Conservation (phyloP, 768 basidiomycete genomes). For the Naganishia friedmannii region DNA sequence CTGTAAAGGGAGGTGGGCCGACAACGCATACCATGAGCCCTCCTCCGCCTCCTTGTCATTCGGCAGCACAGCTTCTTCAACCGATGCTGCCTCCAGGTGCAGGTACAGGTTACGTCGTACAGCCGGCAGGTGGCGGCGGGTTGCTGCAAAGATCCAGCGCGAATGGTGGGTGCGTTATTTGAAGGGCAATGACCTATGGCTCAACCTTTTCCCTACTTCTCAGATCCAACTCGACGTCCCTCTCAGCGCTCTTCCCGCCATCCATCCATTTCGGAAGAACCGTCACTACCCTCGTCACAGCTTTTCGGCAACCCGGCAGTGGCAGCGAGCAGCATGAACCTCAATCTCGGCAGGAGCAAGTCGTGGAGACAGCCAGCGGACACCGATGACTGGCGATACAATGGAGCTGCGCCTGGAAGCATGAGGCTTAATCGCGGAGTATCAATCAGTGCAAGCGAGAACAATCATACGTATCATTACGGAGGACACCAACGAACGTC, state of each 20-base stretch:
- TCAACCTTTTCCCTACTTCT: too few species aligned
- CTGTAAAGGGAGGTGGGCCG: too few species aligned
- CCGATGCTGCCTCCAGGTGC: slow-evolving; percentile 6
- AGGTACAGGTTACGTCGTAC: neutral
- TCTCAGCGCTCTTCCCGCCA: slow-evolving; percentile 8
- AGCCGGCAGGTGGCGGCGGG: neutral
- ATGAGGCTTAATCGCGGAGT: slow-evolving; percentile 25
- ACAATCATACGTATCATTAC: slow-evolving; percentile 34
- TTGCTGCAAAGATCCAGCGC: neutral
- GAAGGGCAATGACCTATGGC: too few species aligned
- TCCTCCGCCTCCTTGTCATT: neutral
- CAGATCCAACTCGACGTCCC: neutral
- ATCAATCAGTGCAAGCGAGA: slow-evolving; percentile 21
- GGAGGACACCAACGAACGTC: slow-evolving; percentile 31
- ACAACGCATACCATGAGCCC: neutral
- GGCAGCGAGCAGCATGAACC: neutral
- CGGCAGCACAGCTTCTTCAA: slow-evolving; percentile 1
- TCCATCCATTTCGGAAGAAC: slow-evolving; percentile 24
- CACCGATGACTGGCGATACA: neutral
- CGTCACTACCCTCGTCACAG: neutral
- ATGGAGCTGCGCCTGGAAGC: neutral
- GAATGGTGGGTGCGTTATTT: neutral
- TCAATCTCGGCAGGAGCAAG: slow-evolving; percentile 1
- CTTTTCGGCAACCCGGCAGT: neutral
- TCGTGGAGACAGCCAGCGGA: slow-evolving; percentile 1